Evolutionary conservation across 1,284 basidiomycete species (phyloP), one percentile per base, ranked within the genome.

Genomic region (Acaromyces ingoldii): DNA sequence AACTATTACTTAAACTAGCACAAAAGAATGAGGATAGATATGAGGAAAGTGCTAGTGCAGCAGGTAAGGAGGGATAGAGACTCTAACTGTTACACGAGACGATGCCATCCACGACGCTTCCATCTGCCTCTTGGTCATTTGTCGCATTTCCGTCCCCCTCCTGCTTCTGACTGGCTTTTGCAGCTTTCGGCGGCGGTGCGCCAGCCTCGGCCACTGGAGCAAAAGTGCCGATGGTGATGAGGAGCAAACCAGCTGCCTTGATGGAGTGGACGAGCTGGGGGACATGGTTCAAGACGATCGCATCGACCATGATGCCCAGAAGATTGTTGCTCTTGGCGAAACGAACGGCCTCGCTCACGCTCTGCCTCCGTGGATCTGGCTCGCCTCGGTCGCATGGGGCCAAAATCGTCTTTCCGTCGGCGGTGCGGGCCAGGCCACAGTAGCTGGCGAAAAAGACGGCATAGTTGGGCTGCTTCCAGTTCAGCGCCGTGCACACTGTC

Each of bases 401-500:
- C 28, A 73, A 44, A 13, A 53, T 31, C 9, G 46, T 46, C 9
- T 22, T 42, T 7, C 40, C 41, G 28, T 26, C 33, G 33, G 43
- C 29, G n/a, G 42, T 53, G 26, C 51, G 52, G 1, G 62, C 57
- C 2, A 13, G 31, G 6, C 91, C 90, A 75, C 91, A 95, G 70
- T 85, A 84, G 10, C 88, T 87, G 6, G 86, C 85, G 75, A 97
- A 89, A 78, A 98, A 95, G 26, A 98, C 93, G 48, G 95, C 91
- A 80, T 96, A 58, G 76, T 98, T 98, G 15, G 95, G 95, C 77
- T 99, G 95, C 78, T 99, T 99, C 92, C 95, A 97, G 76, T 98
- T 97, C 51, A 98, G 77, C 15, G 87, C 85, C 2, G 87, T 84
- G 53, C 72, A 75, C 3, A 70, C 72, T 21, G 68, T 72, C 5